Conservation (phyloP, 306 rosid genomes). For the Rubus idaeus region DNA sequence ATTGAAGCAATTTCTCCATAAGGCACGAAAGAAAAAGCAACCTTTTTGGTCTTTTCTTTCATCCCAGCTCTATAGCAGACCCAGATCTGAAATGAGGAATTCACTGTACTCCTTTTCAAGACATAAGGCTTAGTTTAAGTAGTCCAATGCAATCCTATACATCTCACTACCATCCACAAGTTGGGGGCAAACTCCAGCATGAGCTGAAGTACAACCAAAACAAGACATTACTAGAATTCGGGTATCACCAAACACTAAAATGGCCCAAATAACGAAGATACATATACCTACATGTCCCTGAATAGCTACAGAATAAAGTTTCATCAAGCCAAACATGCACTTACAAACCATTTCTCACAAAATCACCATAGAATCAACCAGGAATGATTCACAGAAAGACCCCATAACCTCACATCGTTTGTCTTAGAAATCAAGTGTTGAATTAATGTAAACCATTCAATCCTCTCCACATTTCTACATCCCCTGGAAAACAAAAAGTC, state of each 20-base stretch:
- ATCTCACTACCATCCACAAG: neutral
- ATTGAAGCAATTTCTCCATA: neutral
- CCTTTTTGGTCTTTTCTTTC: neutral
- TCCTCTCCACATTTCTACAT: neutral
- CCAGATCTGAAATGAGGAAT: neutral
- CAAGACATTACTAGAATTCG: neutral
- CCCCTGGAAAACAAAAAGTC: neutral
- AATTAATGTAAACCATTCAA: neutral
- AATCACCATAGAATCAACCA: neutral
- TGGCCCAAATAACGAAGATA: neutral
- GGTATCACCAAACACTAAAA: neutral
- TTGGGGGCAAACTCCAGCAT: neutral
- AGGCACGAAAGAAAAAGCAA: neutral
- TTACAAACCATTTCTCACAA: neutral
- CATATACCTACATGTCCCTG: neutral
- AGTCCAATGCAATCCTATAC: neutral
- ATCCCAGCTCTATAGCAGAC: neutral
- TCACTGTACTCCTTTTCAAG: neutral
- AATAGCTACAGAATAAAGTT: neutral
- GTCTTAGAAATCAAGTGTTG: neutral
- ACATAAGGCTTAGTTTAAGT: too few relatives aligned
- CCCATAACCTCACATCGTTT: neutral
- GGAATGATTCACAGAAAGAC: neutral
- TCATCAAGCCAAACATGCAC: neutral
- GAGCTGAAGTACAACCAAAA: neutral